Base-by-base conservation (phyloP, 371 early-diverging fungal species). In the Actinomortierella wolfii region DNA sequence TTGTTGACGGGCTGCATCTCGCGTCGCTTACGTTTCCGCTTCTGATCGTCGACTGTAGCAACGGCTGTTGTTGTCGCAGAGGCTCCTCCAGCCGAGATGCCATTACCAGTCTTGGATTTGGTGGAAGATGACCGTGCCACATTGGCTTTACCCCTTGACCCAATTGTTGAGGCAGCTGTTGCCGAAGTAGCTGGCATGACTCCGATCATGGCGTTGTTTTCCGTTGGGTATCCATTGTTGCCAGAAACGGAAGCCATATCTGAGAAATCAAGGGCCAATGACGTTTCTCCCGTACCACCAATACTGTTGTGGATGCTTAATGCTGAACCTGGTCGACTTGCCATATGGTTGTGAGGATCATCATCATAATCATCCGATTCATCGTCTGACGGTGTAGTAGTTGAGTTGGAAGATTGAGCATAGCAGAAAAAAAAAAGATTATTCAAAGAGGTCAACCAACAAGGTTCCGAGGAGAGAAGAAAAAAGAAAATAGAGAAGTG, bases 1-100 rank as follows among this genome's bases (percentile, higher is more conserved):
- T 83, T 83, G 39, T 83, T 85, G 25, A 87, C 84, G 5, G 87
- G 84, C 48, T 85, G 86, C 86, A 87, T 87, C 61, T 84, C 86
- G 40, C 86, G 78, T 56, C 87, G 71, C 59, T 83, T 79, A 23
- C 85, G 81, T 60, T 82, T 82, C 25, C 81, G 62, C 59, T 79
- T 78, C 26, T 57, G 62, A 26, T 71, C 71, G 11, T 25, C 28
- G n/a, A 28, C n/a, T 26, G 51, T 28, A n/a, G 28, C 51, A 24
- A 28, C 28, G 17, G 26, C 25, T 3, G 28, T 11, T 13, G 28
- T 28, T 25, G n/a, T 28, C 11, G n/a, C 24, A 9, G 51, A 13
- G 11, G 18, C 2, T 2, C 51, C 51, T 17, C n/a, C 25, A 15
- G 28, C 45, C 34, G 34, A 51, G 26, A 25, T 14, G 51, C 51